Evolutionary conservation across 495 filamentous ascomycete species (phyloP).

Genomic region (Pyrenopolyporus hunteri): DNA sequence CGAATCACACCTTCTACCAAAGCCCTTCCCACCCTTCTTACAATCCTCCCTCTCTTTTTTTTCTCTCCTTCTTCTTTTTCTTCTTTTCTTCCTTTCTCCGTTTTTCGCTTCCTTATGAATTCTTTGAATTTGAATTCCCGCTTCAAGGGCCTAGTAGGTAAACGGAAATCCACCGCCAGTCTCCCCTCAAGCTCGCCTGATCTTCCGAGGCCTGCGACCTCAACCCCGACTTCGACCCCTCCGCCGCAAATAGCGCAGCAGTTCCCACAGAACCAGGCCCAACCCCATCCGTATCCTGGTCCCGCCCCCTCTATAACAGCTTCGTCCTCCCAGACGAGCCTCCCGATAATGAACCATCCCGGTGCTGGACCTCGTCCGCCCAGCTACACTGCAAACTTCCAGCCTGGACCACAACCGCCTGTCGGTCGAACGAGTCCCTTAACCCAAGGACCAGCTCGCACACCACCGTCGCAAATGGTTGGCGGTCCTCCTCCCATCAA

Average conservation of each 20-base stretch:
- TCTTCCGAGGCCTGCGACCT: conserved; percentile 46
- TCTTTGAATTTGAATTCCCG: conserved; percentile 68
- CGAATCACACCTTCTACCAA: conserved; percentile 18
- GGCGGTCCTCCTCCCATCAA: conserved; percentile 77
- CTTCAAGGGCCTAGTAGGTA: conserved; percentile 64
- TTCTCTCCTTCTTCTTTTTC: conserved; percentile 37
- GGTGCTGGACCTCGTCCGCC: conserved; percentile 68
- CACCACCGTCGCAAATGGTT: conserved; percentile 65
- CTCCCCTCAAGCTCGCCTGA: conserved; percentile 48
- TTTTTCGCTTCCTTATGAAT: conserved; percentile 59
- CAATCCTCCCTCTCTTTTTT: conserved; percentile 11
- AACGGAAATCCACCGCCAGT: conserved; percentile 59
- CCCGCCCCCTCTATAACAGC: conserved; percentile 51
- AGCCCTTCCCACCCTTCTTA: conserved; percentile 27
- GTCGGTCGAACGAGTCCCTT: conserved; percentile 58
- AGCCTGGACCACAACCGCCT: conserved; percentile 60
- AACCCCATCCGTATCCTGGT: conserved; percentile 50
- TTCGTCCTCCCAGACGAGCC: conserved; percentile 55
- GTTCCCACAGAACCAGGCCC: conserved; percentile 35
- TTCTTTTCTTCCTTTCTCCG: conserved; percentile 36
- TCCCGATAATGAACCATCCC: conserved; percentile 63
- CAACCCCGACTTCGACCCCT: conserved; percentile 49
- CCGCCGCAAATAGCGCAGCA: conserved; percentile 55
- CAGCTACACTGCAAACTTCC: conserved; percentile 72
- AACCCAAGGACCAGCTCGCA: conserved; percentile 53